Evolutionary conservation across 139 green algal genomes (phyloP), one percentile per base, ranked within the genome.

Genomic region (Chlamydomonas applanata): DNA sequence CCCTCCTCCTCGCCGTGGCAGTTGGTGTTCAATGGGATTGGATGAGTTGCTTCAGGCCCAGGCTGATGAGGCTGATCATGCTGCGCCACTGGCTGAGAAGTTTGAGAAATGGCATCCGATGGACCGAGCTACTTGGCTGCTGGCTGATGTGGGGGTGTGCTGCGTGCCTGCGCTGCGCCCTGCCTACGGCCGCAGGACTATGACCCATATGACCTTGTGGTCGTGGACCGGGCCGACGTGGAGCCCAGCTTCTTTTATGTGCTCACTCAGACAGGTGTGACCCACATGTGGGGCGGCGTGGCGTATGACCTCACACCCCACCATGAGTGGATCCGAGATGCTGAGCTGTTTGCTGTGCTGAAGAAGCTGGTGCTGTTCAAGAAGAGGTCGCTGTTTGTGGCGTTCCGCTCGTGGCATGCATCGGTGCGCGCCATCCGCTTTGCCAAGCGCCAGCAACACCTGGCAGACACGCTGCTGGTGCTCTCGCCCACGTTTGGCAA

Each of bases 321-420:
- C 72, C 68, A 80, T 56, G 53, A 76, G 35, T 86, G 80, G 80
- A 71, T 81, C 35, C 75, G 80, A 22, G 69, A 86, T n/a, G 62
- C 61, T 16, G 71, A 81, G 75, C 45, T 86, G 24, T 86, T 81
- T 62, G 69, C 72, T 1, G 56, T 86, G 46, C 72, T 82, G 36
- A 80, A 80, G 40, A 82, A 82, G 76, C 72, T 86, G 61, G 80
- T 86, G 30, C 74, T 82, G 49, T 86, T 86, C 61, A 80, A 79
- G 45, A 80, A 80, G 66, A 72, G 73, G 25, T 30, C 60, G n/a
- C 20, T 86, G 34, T 86, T 78, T 36, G 49, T 78, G 60, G 80
- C 80, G 3, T 86, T 86, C 61, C 67, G 71, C 66, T 70, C 79
- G 57, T 86, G 80, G 80, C 80, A 74, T n/a, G 45, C 72, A 4